Evolutionary conservation across 208 protist genomes (phyloP), one percentile per base, ranked within the genome.

Genomic region (Acanthamoeba lenticulata): DNA sequence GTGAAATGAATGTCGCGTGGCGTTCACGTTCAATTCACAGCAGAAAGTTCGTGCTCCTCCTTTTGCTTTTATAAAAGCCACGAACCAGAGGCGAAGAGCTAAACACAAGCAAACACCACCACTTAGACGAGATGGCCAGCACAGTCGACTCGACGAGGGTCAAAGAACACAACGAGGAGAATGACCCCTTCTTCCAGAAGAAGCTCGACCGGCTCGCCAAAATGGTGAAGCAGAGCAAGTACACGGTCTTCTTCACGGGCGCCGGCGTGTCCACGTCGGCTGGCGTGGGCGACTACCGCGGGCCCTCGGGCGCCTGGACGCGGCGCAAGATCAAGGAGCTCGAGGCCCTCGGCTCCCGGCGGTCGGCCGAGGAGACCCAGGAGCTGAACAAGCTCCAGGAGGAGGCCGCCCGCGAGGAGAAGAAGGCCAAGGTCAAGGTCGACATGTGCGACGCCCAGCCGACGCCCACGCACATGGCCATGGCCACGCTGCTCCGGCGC

Each of bases 191-290:
- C 32, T 74, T 74, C 34, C 32, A 74, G 65, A 74, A 38, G 65
- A 74, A 74, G 65, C 65, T 74, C 32, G 65, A 74, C 65, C 27
- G 34, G 17, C 65, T 74, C 32, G 65, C 65, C 32, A 38, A 74
- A 13, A 74, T 74, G 65, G 65, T 74, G 3, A 55, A 62, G 42
- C 32, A 7, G 40, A 92, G 88, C 79, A 55, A 32, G 34, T 94
- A 94, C 92, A 94, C 85, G 15, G 85, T 94, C 19, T 93, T 94
- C 47, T 94, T 77, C 92, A 94, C 92, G 19, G 92, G 92, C 44
- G 92, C 92, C 11, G 92, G 92, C 17, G 85, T 94, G 27, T 94
- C 92, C 21, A 94, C 92, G 24, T 60, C 92, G 74, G 62, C 81
- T 38, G 92, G 92, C 44, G 85, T 94, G 49, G 86, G 92, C 85